These are phyloP conservation scores for Decorospora gaudefroyi DNA, from an alignment of 2,329 filamentous ascomycete genomes.

Conservation along the genomic window DNA sequence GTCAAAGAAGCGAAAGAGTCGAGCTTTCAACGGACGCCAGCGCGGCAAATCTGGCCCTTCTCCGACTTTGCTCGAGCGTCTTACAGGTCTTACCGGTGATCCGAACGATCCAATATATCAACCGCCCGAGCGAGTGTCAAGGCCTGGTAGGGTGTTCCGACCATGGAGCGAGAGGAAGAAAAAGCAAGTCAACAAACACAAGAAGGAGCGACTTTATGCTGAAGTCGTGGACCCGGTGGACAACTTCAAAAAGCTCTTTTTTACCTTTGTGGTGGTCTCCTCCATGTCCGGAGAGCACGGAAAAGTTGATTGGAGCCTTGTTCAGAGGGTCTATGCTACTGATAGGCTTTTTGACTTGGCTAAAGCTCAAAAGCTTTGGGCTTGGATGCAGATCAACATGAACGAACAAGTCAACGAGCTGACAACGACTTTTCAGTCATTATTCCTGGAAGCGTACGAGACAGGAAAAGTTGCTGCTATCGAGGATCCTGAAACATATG, in stretches of 20 bases:
- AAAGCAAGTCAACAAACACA: slow-evolving; percentile 12
- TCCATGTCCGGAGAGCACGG: slow-evolving; percentile 45
- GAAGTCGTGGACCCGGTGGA: slow-evolving; percentile 28
- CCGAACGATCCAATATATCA: slow-evolving; percentile 36
- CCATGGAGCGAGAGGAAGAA: slow-evolving; percentile 25
- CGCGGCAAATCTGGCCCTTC: slow-evolving; percentile 10
- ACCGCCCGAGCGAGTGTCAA: slow-evolving; percentile 16
- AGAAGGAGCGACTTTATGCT: slow-evolving; percentile 22
- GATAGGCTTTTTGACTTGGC: slow-evolving; percentile 42
- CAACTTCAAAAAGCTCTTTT: slow-evolving; percentile 40
- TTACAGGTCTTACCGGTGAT: slow-evolving; percentile 44
- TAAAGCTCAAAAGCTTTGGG: slow-evolving; percentile 48
- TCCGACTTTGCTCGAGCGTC: slow-evolving; percentile 41
- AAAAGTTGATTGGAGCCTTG: slow-evolving; percentile 50
- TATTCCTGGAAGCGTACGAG: slow-evolving; percentile 69
- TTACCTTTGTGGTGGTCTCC: slow-evolving; percentile 38
- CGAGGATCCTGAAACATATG: slow-evolving; percentile 65
- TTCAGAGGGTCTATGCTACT: slow-evolving; percentile 47
- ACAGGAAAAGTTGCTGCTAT: slow-evolving; percentile 63
- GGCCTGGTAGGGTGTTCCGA: neutral
- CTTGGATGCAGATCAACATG: slow-evolving; percentile 42
- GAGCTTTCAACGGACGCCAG: slow-evolving; percentile 9
- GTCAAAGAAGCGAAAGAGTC: slow-evolving; percentile 12
- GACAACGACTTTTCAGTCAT: slow-evolving; percentile 66
- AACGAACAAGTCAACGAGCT: slow-evolving; percentile 59